Conservation (phyloP, 2,329 filamentous ascomycete species). For the Seiridium cupressi region DNA sequence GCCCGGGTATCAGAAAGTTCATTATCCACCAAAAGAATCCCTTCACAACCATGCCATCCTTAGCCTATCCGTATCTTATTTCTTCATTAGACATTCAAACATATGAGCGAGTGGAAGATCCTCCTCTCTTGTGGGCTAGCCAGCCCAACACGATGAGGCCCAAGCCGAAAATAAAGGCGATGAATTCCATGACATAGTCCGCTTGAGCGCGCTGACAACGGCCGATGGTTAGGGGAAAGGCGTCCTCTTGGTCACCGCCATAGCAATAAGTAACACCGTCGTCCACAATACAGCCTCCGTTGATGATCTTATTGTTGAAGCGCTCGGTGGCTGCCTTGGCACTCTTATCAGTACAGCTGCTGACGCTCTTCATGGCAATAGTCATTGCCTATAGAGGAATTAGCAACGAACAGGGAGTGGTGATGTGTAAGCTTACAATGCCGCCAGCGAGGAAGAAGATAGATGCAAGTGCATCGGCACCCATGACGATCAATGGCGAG, state of each 20-base stretch:
- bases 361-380: constrained; percentile 25
- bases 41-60: not conserved
- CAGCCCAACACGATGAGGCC: constrained; percentile 18
- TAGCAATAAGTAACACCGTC: constrained; percentile 7
- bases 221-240: constrained; percentile 4
- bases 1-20: too few species aligned
- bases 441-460: constrained; percentile 30
- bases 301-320: constrained; percentile 25
- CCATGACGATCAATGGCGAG: constrained; percentile 21
- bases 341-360: constrained; percentile 22
- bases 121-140: constrained; percentile 15
- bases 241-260: constrained; percentile 9
- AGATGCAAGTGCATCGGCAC: constrained; percentile 24
- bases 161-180: constrained; percentile 23
- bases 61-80: not conserved
- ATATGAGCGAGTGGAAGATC: constrained; percentile 16
- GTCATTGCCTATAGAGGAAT: constrained; percentile 23
- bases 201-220: constrained; percentile 27
- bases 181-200: constrained; percentile 27
- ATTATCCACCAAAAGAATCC: not conserved
- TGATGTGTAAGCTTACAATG: constrained; percentile 21
- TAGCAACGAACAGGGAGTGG: not conserved
- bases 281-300: constrained; percentile 22
- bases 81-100: constrained; percentile 15
- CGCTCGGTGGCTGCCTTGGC: not conserved